These are phyloP conservation scores for Adansonia rubrostipa DNA, from an alignment of 441 rosid species.

Conservation along the genomic window DNA sequence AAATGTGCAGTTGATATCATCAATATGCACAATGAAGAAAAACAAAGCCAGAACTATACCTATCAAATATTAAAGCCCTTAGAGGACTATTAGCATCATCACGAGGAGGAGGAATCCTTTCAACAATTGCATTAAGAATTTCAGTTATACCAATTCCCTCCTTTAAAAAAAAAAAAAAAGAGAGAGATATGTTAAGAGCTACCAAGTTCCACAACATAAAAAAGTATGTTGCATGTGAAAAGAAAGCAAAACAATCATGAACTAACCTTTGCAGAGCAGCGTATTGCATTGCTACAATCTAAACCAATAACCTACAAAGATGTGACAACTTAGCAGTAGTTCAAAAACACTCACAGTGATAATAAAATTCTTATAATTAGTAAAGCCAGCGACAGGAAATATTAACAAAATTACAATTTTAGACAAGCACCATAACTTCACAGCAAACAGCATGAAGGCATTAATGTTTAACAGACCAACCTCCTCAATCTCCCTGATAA, in stretches of 20 bases:
- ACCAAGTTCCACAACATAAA: slow-evolving; percentile 6
- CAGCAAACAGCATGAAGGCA: slow-evolving; percentile 31
- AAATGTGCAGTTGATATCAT: slow-evolving; percentile 14
- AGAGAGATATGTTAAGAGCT: not conserved
- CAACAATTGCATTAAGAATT: slow-evolving; percentile 77
- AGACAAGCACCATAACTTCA: slow-evolving; percentile 20
- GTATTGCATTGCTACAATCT: slow-evolving; percentile 90
- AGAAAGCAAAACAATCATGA: slow-evolving; percentile 26
- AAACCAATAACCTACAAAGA: slow-evolving; percentile 83
- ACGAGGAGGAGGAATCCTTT: slow-evolving; percentile 81
- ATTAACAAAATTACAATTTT: not conserved
- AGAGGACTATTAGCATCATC: slow-evolving; percentile 66
- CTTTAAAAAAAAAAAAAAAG: slow-evolving; percentile 40
- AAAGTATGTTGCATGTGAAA: not conserved
- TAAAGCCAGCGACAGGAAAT: slow-evolving; percentile 7
- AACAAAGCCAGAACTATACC: slow-evolving; percentile 52
- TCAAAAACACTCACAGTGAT: slow-evolving; percentile 20
- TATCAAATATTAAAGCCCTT: slow-evolving; percentile 91
- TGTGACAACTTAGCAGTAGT: slow-evolving; percentile 22
- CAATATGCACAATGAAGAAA: not conserved
- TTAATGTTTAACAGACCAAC: slow-evolving; percentile 58
- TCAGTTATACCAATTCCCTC: slow-evolving; percentile 91
- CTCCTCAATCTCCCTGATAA: slow-evolving; percentile 93
- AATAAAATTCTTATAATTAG: slow-evolving; percentile 4
- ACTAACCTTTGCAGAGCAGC: slow-evolving; percentile 97